Evolutionary conservation across 164 flowering plant species (phyloP).

Genomic region (Piper betle): DNA sequence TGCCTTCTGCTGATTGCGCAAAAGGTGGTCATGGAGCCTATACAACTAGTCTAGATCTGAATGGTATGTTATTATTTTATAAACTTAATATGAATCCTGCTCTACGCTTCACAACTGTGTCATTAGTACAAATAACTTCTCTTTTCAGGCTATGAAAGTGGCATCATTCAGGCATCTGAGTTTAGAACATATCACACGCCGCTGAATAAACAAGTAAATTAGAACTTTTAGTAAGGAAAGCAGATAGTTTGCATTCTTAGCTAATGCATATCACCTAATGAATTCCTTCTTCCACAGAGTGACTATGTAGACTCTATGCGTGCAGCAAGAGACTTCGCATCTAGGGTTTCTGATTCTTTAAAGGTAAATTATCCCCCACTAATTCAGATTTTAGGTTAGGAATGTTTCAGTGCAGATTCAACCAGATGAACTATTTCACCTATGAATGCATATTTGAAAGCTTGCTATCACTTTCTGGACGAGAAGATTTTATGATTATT

Average conservation of each 20-base stretch:
- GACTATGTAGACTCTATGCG: constrained; percentile 87
- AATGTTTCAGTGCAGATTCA: no score
- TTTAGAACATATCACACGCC: constrained; percentile 98
- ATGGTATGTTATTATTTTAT: constrained; percentile 27
- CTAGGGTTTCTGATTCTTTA: constrained; percentile 66
- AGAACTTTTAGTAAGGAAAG: neutral
- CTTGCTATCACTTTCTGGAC: neutral
- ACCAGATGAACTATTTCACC: neutral
- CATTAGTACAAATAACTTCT: neutral
- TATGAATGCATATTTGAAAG: neutral
- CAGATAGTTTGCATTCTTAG: neutral
- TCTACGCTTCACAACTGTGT: neutral
- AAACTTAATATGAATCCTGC: neutral
- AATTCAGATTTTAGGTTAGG: neutral
- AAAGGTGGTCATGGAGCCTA: constrained; percentile 99
- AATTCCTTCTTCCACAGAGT: constrained; percentile 25
- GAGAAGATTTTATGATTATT: neutral
- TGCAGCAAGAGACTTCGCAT: constrained; percentile 83
- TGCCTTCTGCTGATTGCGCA: constrained; percentile 99
- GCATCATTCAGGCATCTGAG: constrained; percentile 68
- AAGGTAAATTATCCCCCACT: constrained; percentile 27
- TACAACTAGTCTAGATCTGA: constrained; percentile 70
- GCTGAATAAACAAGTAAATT: constrained; percentile 81
- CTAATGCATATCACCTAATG: neutral
- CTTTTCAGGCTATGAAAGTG: constrained; percentile 60